These are phyloP conservation scores for Pleurotus tuoliensis DNA, from an alignment of 768 basidiomycete species.

Conservation along the genomic window DNA sequence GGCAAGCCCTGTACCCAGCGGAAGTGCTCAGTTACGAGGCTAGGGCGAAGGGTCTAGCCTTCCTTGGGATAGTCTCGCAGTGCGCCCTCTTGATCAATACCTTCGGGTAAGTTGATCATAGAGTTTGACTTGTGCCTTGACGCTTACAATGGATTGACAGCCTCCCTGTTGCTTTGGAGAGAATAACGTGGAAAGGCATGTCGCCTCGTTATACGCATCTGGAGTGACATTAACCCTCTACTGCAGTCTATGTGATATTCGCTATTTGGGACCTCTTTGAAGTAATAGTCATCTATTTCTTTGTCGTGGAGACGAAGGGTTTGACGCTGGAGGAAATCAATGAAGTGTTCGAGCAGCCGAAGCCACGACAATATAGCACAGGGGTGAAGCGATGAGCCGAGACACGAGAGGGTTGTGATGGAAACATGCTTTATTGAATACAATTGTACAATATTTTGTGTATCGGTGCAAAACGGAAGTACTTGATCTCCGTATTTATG, in stretches of 20 bases:
- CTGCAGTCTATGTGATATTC: constrained; percentile 38
- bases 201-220: constrained; percentile 26
- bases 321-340: constrained; percentile 55
- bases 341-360: constrained; percentile 48
- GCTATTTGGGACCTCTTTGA: constrained; percentile 48
- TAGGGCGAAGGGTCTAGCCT: constrained; percentile 49
- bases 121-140: neutral
- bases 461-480: too few relatives aligned
- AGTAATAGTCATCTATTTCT: constrained; percentile 41
- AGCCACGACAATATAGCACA: constrained; percentile 36
- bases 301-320: constrained; percentile 43
- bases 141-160: constrained; percentile 16
- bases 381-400: constrained; percentile 8
- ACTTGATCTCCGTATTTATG: too few relatives aligned
- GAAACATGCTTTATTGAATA: neutral
- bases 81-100: constrained; percentile 44
- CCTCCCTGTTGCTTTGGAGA: constrained; percentile 43
- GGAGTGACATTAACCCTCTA: constrained; percentile 45
- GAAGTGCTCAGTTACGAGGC: constrained; percentile 49
- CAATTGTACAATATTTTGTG: too few relatives aligned
- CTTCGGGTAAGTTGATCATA: constrained; percentile 33
- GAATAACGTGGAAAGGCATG: constrained; percentile 44
- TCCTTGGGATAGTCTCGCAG: constrained; percentile 42
- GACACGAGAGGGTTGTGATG: neutral
- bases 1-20: constrained; percentile 52